Evolutionary conservation across 2,329 filamentous ascomycete genomes (phyloP).

Genomic region (Trichoderma polysporum): DNA sequence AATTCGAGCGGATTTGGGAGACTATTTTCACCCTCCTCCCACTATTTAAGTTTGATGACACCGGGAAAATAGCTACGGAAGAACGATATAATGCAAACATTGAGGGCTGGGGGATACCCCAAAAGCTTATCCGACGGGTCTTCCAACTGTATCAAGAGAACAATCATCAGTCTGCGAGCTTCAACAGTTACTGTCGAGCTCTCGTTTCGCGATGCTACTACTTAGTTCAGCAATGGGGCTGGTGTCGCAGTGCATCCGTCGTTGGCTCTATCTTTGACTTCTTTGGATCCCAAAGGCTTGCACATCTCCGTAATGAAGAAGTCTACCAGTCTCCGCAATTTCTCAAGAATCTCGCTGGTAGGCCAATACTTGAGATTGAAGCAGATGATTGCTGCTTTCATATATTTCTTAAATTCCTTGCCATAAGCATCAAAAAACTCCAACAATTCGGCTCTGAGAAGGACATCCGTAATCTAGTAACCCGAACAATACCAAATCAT

Average conservation of each 20-base stretch:
- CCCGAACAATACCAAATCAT: slow-evolving; percentile 64
- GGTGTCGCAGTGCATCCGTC: slow-evolving; percentile 57
- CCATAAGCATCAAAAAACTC: slow-evolving; percentile 55
- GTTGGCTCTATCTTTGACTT: slow-evolving; percentile 66
- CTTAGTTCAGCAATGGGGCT: slow-evolving; percentile 65
- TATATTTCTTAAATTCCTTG: slow-evolving; percentile 65
- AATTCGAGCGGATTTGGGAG: slow-evolving; percentile 59
- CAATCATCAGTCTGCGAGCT: slow-evolving; percentile 55
- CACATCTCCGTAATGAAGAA: slow-evolving; percentile 64
- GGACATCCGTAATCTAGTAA: slow-evolving; percentile 60
- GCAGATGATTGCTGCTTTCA: slow-evolving; percentile 64
- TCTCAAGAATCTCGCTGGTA: slow-evolving; percentile 52
- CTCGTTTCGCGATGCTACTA: slow-evolving; percentile 61
- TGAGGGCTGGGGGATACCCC: slow-evolving; percentile 62
- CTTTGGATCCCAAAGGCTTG: slow-evolving; percentile 61
- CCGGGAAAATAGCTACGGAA: slow-evolving; percentile 47
- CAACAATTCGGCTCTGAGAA: slow-evolving; percentile 49
- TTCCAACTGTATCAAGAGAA: slow-evolving; percentile 60
- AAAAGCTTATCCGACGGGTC: slow-evolving; percentile 55
- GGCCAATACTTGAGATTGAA: slow-evolving; percentile 50
- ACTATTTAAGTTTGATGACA: slow-evolving; percentile 57
- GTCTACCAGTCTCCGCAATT: slow-evolving; percentile 61
- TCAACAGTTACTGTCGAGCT: slow-evolving; percentile 64
- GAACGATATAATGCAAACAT: slow-evolving; percentile 30
- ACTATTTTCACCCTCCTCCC: slow-evolving; percentile 61